Conservation (phyloP, 257 asterid genomes). For the Linaria vulgaris region DNA sequence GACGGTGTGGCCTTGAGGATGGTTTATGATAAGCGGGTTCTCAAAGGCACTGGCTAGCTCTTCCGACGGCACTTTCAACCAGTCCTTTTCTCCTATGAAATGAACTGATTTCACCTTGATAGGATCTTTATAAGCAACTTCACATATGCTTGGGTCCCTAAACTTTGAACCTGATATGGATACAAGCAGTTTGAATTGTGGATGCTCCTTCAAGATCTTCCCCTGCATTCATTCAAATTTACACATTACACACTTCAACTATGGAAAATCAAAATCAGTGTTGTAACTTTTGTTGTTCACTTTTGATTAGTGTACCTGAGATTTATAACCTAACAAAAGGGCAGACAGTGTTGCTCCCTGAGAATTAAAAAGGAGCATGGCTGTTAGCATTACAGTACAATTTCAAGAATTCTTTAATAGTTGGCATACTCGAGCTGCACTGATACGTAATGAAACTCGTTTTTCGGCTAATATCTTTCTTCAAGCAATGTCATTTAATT, state of each 20-base stretch:
- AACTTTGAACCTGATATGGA: constrained; percentile 67
- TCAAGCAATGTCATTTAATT: too few relatives aligned
- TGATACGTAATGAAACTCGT: too few relatives aligned
- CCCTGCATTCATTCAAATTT: constrained; percentile 34
- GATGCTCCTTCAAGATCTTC: constrained; percentile 52
- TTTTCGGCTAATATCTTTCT: too few relatives aligned
- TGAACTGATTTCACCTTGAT: constrained; percentile 57
- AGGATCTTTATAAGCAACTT: constrained; percentile 52
- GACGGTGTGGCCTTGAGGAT: constrained; percentile 71
- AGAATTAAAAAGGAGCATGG: constrained; percentile 5
- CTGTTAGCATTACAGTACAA: not conserved
- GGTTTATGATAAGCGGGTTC: constrained; percentile 49
- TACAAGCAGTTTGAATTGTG: constrained; percentile 43
- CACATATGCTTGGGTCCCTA: constrained; percentile 47
- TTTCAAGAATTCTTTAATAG: not conserved
- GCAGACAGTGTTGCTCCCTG: constrained; percentile 64
- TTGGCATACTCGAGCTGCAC: too few relatives aligned
- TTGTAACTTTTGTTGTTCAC: too few relatives aligned
- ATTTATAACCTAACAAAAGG: constrained; percentile 58
- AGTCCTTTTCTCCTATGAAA: constrained; percentile 63
- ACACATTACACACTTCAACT: constrained; percentile 3
- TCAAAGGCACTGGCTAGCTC: constrained; percentile 52
- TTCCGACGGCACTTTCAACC: constrained; percentile 62
- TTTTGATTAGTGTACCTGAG: constrained; percentile 40
- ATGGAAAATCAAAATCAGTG: not conserved